A percentile compares a stretch with the other conserved stretches of the same genome.
These are phyloP conservation scores for Boletellus deceptivus DNA, from an alignment of 1,284 basidiomycete species.

Conservation along the genomic window DNA sequence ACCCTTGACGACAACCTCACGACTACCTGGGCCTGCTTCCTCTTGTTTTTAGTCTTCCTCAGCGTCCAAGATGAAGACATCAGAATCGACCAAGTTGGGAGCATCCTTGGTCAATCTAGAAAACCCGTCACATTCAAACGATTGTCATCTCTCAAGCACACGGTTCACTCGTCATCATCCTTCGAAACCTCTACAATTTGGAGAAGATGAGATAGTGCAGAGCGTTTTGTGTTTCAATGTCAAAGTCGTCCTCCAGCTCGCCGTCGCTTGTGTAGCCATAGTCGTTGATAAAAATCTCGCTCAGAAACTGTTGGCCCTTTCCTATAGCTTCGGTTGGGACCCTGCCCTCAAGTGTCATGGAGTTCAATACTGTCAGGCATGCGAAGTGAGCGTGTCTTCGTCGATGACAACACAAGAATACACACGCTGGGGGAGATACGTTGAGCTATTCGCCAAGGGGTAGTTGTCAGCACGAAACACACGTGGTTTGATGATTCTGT, in stretches of 20 bases:
- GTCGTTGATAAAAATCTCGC: not conserved
- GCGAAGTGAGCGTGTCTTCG: not conserved
- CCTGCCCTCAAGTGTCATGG: not conserved
- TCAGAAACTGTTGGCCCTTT: not conserved
- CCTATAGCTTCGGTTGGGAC: not conserved
- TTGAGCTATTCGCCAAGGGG: slow-evolving; percentile 6
- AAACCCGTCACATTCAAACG: not conserved
- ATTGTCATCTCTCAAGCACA: not conserved
- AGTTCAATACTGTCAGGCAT: not conserved
- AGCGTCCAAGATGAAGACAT: not conserved
- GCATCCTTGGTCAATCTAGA: not conserved
- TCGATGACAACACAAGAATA: not conserved
- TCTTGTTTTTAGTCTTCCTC: not conserved
- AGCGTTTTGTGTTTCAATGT: too few relatives aligned
- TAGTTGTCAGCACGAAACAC: slow-evolving; percentile 8
- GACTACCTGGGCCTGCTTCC: not conserved
- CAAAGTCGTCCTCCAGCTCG: not conserved
- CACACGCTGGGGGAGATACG: slow-evolving; percentile 10
- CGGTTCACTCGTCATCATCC: not conserved
- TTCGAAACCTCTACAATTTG: not conserved
- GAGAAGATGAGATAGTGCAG: not conserved
- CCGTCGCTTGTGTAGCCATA: not conserved
- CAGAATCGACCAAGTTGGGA: not conserved
- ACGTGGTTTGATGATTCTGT: not conserved
- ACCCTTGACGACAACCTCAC: not conserved